Evolutionary conservation across 2,329 filamentous ascomycete genomes (phyloP), one percentile per base, ranked within the genome.

Genomic region (Paramyrothecium sp.): DNA sequence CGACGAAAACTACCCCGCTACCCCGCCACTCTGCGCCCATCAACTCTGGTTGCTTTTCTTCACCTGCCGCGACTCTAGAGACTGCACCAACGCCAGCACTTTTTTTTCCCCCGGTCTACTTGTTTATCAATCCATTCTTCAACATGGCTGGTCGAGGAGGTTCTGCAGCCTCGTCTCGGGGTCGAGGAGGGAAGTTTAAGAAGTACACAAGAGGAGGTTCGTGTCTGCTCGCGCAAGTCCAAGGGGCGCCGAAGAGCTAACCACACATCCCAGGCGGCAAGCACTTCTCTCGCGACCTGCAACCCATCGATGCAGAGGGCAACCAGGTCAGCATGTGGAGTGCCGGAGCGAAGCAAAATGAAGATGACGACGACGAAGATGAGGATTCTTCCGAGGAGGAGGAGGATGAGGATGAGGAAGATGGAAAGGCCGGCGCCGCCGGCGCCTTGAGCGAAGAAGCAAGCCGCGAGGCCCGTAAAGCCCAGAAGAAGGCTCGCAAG

Each of bases 161-260:
- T 54, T 75, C 80, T 48, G 79, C 78, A 62, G 67, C 73, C 46
- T 79, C 73, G 73, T 81, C 88, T 63, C 84, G 92, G 72, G 92
- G 91, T 66, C 90, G 93, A 71, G 92, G 90, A 68, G 92, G 93
- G 76, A 98, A 98, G 79, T 97, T 94, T 75, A 90, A 87, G 80
- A 98, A 97, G 81, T 92, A 89, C 65, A 92, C 91, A 66, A 85
- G 94, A 77, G 94, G 94, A 83, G 93, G 94, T 94, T 78, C 66
- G 83, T 69, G 20, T 23, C 41, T 58, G 21, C 30, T 30, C 44
- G 17, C 21, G 13, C 5, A 21, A 38, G 51, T 23, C 12, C 38
- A 51, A 26, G 20, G 10, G 46, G 7, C 26, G 13, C 13, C 46
- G 26, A 46, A 48, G 61, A 49, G 56, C 55, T 47, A 53, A 54